A percentile compares a stretch with the other conserved stretches of the same genome.
phyloP scores from a whole-genome alignment of 345 rosid genomes.

The Microcos paniculata region DNA sequence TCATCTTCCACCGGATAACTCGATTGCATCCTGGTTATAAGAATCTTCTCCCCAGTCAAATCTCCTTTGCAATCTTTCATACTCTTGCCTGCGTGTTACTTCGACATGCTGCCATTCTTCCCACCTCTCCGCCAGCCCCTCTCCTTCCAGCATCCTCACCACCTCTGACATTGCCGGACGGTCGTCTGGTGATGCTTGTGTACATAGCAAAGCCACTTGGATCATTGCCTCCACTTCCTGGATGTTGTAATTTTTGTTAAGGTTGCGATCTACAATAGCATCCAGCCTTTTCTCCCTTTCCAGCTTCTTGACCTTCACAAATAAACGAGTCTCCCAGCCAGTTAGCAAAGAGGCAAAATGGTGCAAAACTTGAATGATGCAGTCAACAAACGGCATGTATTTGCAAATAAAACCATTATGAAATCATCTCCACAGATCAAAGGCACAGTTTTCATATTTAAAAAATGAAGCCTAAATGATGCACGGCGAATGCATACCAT shows the following conservation, averaged over 20 bases:
- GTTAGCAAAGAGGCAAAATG: neutral
- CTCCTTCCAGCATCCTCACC: conserved; percentile 96
- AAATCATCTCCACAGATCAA: neutral
- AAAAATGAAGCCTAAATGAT: no score
- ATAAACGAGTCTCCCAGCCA: neutral
- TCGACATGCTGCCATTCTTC: conserved; percentile 95
- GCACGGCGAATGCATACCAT: no score
- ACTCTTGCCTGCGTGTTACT: conserved; percentile 79
- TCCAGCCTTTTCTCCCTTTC: conserved; percentile 83
- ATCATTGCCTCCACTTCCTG: conserved; percentile 93
- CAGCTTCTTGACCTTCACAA: conserved; percentile 83
- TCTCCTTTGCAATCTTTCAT: conserved; percentile 75
- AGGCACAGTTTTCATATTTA: neutral
- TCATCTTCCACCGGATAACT: conserved; percentile 92
- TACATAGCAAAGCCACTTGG: conserved; percentile 83
- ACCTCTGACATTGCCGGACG: conserved; percentile 94
- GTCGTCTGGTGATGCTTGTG: conserved; percentile 84
- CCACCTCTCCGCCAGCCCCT: conserved; percentile 96
- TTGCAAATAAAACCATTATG: neutral
- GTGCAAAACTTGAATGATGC: neutral
- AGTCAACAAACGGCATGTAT: neutral
- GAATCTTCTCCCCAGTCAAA: conserved; percentile 92
- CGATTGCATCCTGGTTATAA: conserved; percentile 75
- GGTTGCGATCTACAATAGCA: conserved; percentile 81
- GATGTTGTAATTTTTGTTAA: conserved; percentile 45